A percentile compares a stretch with the other conserved stretches of the same genome.
Evolutionary conservation across 352 stramenopile genomes (phyloP).

Genomic region (Pythium aphanidermatum): DNA sequence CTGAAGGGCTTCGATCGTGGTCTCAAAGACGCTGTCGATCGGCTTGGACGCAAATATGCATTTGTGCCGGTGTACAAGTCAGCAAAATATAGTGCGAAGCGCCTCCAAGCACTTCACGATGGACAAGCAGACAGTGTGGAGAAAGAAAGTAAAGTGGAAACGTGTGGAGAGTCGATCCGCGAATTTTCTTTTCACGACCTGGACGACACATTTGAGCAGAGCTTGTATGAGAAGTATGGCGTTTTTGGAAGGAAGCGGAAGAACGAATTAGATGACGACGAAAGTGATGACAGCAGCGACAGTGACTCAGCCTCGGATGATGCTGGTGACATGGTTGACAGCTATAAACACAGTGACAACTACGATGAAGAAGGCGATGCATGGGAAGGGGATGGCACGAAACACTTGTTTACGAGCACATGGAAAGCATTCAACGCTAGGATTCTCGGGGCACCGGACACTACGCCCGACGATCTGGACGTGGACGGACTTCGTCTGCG

Average conservation of each 20-base stretch:
- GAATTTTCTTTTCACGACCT: too few species aligned
- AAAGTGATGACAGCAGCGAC: too few species aligned
- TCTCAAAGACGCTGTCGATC: conserved; percentile 8
- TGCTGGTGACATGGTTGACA: too few species aligned
- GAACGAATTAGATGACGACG: too few species aligned
- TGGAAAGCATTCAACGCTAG: background rate
- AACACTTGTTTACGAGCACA: background rate
- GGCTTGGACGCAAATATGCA: conserved; percentile 5
- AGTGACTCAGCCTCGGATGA: too few species aligned
- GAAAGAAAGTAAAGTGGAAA: too few species aligned
- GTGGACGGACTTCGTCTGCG: background rate
- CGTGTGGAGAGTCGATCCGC: too few species aligned
- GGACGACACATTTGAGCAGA: too few species aligned
- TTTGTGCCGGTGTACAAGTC: conserved; percentile 12
- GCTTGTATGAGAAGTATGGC: too few species aligned
- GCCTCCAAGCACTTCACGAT: background rate
- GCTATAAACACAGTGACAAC: background rate
- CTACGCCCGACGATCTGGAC: background rate
- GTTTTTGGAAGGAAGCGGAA: too few species aligned
- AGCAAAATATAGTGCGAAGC: background rate
- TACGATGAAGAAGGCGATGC: background rate
- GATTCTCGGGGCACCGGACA: background rate
- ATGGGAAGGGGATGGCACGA: background rate
- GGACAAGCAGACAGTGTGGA: background rate
- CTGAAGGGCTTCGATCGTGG: conserved; percentile 9